Base-by-base conservation (phyloP, 2,329 filamentous ascomycete species). In the Botrytis fabae region DNA sequence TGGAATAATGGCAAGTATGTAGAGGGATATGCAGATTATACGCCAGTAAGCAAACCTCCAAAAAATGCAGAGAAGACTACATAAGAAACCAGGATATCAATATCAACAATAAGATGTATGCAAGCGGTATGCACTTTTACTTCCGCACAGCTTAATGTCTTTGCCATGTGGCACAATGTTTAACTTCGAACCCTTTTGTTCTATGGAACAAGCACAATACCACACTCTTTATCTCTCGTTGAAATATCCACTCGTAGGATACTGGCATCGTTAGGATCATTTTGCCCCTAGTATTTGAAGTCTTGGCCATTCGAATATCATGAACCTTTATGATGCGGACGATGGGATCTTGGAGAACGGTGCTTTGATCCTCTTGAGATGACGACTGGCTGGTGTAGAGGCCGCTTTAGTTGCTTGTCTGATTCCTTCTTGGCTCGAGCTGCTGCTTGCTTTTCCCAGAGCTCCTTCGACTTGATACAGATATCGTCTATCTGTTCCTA, bases 401-500 rank as follows among this genome's bases (percentile, higher is more conserved):
- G 88, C 38, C 87, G 83, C 79, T 89, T 89, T 73, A 89, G 81
- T 68, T 83, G 80, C 76, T 85, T 87, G 70, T 86, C 84, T 28
- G 84, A 81, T 51, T 83, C 83, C 71, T 84, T 78, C 69, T 79
- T 83, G 22, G 78, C 69, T 75, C 84, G 84, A 59, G 86, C 86
- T 22, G 86, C 86, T 25, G 85, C 86, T 79, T 89, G 86, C 76
- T 82, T 85, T 75, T 89, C 86, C 87, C 87, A 90, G 74, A 87
- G 82, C 71, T 88, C 86, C 75, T 84, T 87, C 51, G 87, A 89
- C 79, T 89, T 89, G 74, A 83, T 80, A 80, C 88, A 90, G 72
- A 90, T 88, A 77, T 90, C 88, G 78, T 90, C 87, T 75, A 90
- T 89, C 83, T 90, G 88, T 81, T 89, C 87, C 88, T 89, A 77